Conservation (phyloP, 306 rosid species). For the Trichosanthes truncata region DNA sequence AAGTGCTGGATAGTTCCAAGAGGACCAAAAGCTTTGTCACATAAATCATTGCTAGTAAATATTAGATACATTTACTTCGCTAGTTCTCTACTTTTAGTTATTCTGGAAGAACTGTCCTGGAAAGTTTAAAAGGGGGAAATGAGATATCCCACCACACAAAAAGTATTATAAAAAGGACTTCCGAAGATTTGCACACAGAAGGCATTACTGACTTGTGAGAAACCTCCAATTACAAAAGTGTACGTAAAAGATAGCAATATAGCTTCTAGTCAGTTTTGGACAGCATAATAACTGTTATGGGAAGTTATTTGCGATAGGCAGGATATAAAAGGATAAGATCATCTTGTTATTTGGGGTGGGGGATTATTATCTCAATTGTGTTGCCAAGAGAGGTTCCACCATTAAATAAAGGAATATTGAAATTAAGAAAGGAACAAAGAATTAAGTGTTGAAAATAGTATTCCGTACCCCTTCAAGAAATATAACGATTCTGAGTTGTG, state of each 20-base stretch:
- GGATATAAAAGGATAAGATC: not conserved
- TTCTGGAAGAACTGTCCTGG: not conserved
- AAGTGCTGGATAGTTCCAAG: not conserved
- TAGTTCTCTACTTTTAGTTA: not conserved
- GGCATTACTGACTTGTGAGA: not conserved
- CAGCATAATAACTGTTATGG: no score
- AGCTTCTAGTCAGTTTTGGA: no score
- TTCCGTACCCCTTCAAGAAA: not conserved
- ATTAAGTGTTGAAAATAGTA: not conserved
- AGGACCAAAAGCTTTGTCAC: not conserved
- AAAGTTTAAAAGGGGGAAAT: not conserved
- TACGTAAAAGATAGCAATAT: no score
- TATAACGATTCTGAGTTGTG: not conserved
- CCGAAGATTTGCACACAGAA: not conserved
- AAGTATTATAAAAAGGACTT: not conserved
- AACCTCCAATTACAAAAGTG: no score
- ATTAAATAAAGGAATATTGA: not conserved
- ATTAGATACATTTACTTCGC: not conserved
- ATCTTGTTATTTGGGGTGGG: not conserved
- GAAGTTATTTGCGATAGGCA: no score
- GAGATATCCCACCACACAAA: not conserved
- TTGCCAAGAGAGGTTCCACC: not conserved
- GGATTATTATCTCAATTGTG: not conserved
- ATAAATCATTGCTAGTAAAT: not conserved
- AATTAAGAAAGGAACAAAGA: not conserved